These are phyloP conservation scores for Hypoxylon fuscum DNA, from an alignment of 495 filamentous ascomycete genomes.

Conservation along the genomic window DNA sequence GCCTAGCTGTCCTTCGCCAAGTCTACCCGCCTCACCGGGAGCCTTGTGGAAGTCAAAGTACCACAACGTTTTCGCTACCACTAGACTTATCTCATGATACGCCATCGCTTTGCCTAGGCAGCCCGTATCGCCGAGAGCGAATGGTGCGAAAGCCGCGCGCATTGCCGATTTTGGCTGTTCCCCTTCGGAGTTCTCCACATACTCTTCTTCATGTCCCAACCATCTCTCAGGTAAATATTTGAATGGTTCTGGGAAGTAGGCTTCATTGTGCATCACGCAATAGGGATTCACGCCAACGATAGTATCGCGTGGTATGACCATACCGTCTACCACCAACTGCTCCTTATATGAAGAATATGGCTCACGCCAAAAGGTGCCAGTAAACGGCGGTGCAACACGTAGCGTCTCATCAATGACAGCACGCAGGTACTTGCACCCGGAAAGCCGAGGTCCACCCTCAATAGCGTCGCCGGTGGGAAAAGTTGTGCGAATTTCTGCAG, in stretches of 20 bases:
- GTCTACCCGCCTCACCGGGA: slow-evolving; percentile 16
- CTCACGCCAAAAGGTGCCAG: slow-evolving; percentile 55
- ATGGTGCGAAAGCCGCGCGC: not conserved
- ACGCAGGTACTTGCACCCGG: slow-evolving; percentile 55
- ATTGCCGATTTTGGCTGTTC: not conserved
- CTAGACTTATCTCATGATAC: slow-evolving; percentile 46
- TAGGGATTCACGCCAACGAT: slow-evolving; percentile 52
- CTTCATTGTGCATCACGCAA: slow-evolving; percentile 52
- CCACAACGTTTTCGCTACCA: slow-evolving; percentile 44
- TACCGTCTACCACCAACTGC: slow-evolving; percentile 34
- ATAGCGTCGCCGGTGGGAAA: slow-evolving; percentile 53
- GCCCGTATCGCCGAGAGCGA: not conserved
- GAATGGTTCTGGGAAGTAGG: slow-evolving; percentile 52
- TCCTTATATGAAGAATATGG: not conserved
- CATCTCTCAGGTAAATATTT: slow-evolving; percentile 54
- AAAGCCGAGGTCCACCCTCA: slow-evolving; percentile 48
- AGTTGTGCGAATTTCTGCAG: slow-evolving; percentile 45
- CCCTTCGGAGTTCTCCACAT: not conserved
- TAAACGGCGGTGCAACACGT: slow-evolving; percentile 62
- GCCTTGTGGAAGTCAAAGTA: slow-evolving; percentile 43
- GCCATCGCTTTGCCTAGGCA: slow-evolving; percentile 58
- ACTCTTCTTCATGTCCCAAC: slow-evolving; percentile 26
- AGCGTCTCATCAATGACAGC: slow-evolving; percentile 66
- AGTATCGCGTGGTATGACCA: slow-evolving; percentile 32
- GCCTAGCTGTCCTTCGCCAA: slow-evolving; percentile 12